These are phyloP conservation scores for Claviceps spartinae DNA, from an alignment of 2,329 filamentous ascomycete genomes.

Conservation along the genomic window DNA sequence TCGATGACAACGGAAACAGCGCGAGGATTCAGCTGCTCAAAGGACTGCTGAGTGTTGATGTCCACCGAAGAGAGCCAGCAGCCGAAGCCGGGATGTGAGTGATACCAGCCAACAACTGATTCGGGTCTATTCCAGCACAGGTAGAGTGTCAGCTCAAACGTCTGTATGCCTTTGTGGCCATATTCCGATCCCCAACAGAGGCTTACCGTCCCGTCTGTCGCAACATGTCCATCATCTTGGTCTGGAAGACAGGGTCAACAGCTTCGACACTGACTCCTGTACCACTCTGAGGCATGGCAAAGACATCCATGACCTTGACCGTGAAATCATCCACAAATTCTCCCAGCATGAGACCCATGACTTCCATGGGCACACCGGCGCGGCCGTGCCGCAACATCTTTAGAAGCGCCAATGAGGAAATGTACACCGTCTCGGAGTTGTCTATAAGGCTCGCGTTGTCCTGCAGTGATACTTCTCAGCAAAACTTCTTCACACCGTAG, in stretches of 20 bases:
- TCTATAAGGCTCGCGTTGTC: constrained; percentile 88
- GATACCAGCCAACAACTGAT: constrained; percentile 97
- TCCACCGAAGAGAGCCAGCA: constrained; percentile 99
- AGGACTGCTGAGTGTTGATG: constrained; percentile 99
- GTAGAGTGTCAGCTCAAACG: background rate
- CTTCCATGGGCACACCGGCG: constrained; percentile 97
- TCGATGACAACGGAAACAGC: constrained; percentile 97
- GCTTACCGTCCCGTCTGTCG: constrained; percentile 84
- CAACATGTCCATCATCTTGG: constrained; percentile 99
- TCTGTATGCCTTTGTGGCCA: background rate
- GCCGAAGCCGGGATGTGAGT: constrained; percentile 96
- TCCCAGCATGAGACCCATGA: constrained; percentile 98
- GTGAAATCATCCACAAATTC: constrained; percentile 99
- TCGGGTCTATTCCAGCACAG: constrained; percentile 53
- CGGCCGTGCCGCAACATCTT: constrained; percentile 98
- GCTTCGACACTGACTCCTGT: constrained; percentile 97
- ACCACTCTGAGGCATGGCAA: constrained; percentile 97
- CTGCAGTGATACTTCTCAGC: constrained; percentile 28
- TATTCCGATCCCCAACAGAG: constrained; percentile 2
- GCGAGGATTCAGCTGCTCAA: constrained; percentile 92
- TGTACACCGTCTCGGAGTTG: constrained; percentile 98
- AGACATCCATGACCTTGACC: constrained; percentile 94
- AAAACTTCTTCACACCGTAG: background rate
- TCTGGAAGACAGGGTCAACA: constrained; percentile 96
- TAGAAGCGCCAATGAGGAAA: constrained; percentile 87